These are phyloP conservation scores for Acanthamoeba lenticulata DNA, from an alignment of 208 protist genomes.

Conservation along the genomic window DNA sequence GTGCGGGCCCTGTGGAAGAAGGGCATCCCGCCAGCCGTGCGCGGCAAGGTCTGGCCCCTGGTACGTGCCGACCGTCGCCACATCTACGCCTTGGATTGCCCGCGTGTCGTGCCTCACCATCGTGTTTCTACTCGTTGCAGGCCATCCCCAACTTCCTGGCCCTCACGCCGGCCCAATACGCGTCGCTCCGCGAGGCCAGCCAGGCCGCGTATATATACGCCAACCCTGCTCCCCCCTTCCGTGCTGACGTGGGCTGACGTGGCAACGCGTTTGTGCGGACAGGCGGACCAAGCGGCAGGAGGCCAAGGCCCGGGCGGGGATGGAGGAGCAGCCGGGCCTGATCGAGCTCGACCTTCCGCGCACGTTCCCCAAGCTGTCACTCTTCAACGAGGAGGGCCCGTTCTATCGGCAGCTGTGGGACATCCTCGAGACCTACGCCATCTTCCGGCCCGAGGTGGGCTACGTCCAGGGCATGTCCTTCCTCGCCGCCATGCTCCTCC, in stretches of 20 bases:
- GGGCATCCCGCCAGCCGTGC: not conserved
- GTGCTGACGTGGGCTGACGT: not conserved
- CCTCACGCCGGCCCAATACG: not conserved
- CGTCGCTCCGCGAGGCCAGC: not conserved
- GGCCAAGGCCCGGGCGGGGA: not conserved
- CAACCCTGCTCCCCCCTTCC: too few relatives aligned
- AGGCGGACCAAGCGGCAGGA: not conserved
- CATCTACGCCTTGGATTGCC: not conserved
- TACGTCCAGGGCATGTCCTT: slow-evolving; percentile 54
- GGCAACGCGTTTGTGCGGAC: not conserved
- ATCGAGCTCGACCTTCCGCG: slow-evolving; percentile 10
- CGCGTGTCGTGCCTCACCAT: not conserved
- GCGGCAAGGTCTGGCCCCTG: not conserved
- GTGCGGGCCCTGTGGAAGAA: not conserved
- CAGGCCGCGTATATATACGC: not conserved
- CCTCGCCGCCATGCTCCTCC: slow-evolving; percentile 23
- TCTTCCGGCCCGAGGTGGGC: not conserved
- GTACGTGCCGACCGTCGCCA: not conserved
- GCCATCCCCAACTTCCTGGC: slow-evolving; percentile 10
- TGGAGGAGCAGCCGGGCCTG: not conserved
- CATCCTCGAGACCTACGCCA: slow-evolving; percentile 5
- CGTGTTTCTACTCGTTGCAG: not conserved
- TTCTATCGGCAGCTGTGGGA: slow-evolving; percentile 1
- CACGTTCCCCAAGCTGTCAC: not conserved
- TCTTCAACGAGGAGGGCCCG: not conserved